Evolutionary conservation across 75 land plant genomes (phyloP), one percentile per base, ranked within the genome.

Genomic region (Chamaecyparis obtusa): DNA sequence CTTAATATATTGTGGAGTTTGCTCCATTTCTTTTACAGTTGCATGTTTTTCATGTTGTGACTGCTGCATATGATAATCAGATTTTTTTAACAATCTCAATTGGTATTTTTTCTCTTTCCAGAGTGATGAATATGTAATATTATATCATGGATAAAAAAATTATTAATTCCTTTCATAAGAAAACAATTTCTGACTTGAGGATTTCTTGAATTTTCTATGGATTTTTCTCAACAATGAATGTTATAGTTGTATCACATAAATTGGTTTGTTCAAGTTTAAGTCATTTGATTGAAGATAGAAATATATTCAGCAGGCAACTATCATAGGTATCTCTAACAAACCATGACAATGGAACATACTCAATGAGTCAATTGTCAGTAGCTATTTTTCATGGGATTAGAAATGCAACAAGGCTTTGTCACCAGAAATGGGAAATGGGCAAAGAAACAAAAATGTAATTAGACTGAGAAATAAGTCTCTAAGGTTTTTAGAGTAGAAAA

Each of bases 31-130:
- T 16, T n/a, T 36, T 14, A 85, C 3, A 37, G 10, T 85, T 55
- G 9, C 37, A 16, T 48, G 24, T 86, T 86, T 87, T 75, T 86
- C 11, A 24, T 37, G 4, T n/a, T 33, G 11, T 24, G n/a, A 35
- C 75, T 54, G 17, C 76, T 87, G 43, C 48, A n/a, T 84, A 19
- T 85, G 84, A 84, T 85, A 85, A 88, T 85, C 36, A 80, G 57
- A 27, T 56, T 80, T 15, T 49, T 4, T 24, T 21, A 75, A 19
- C 57, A 84, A 33, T 51, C 27, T 85, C 32, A 17, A 8, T 21
- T 54, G 32, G 83, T 60, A 85, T 85, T 81, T 24, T 11, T n/a
- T 81, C 32, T 41, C 44, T 46, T 44, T n/a, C 13, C 33, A 46
- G n/a, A 46, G 83, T 13, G 46, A 51, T 27, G 13, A 11, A 11